phyloP scores from a whole-genome alignment of 208 protist species.

The Leishmania amazonensis region DNA sequence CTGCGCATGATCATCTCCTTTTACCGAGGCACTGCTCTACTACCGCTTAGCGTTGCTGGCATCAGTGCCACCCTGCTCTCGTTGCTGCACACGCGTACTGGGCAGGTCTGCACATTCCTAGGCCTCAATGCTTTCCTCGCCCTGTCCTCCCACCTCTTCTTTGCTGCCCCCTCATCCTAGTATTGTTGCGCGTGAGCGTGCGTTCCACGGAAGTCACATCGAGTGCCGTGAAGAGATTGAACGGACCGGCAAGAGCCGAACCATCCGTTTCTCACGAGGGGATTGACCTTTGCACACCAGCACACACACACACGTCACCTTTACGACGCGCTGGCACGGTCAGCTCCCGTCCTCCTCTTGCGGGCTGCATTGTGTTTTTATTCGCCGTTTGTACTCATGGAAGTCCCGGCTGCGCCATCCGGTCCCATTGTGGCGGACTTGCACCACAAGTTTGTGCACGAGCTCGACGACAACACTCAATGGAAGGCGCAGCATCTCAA shows the following conservation, averaged over 20 bases:
- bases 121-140: not conserved
- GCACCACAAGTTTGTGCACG: conserved; percentile 79
- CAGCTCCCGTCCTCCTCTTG: not conserved
- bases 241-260: not conserved
- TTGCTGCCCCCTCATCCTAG: not conserved
- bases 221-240: not conserved
- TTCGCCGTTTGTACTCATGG: not conserved
- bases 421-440: conserved; percentile 49
- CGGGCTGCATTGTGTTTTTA: not conserved
- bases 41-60: not conserved
- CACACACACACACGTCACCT: not conserved
- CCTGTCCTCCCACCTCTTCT: not conserved
- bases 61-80: not conserved
- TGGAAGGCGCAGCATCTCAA: conserved; percentile 97
- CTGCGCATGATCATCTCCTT: not conserved
- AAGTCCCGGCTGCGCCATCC: not conserved
- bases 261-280: not conserved
- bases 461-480: conserved; percentile 81
- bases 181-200: not conserved
- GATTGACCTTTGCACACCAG: not conserved
- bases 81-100: not conserved
- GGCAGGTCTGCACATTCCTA: not conserved
- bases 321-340: not conserved
- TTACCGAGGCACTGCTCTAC: not conserved
- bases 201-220: not conserved